phyloP scores from a whole-genome alignment of 1,284 basidiomycete genomes.

The Malassezia globosa region DNA sequence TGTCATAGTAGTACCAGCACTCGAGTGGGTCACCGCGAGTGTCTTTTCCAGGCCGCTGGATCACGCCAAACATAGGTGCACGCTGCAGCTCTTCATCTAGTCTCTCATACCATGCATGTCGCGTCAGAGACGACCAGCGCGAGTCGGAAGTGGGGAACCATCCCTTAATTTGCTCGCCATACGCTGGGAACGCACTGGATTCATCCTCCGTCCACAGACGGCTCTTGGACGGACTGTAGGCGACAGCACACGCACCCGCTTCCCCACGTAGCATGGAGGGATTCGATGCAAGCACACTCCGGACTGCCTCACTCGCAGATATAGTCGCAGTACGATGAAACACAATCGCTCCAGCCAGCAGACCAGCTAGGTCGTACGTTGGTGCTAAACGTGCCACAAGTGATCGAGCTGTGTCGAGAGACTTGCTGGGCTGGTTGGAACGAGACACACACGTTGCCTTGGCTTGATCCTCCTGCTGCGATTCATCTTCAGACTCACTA shows the following conservation, averaged over 20 bases:
- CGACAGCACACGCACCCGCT: conserved; percentile 28
- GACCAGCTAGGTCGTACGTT: conserved; percentile 41
- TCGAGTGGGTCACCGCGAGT: conserved; percentile 41
- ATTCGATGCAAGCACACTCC: conserved; percentile 34
- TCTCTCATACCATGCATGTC: conserved; percentile 41
- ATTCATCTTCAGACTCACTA: too few relatives aligned
- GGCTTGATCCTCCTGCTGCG: too few relatives aligned
- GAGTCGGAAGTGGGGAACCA: conserved; percentile 18
- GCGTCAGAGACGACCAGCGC: conserved; percentile 24
- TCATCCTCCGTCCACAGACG: conserved; percentile 8
- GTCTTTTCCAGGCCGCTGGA: conserved; percentile 42
- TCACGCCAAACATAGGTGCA: conserved; percentile 39
- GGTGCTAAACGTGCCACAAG: conserved; percentile 30
- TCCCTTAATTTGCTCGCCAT: conserved; percentile 25
- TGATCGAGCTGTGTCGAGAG: conserved; percentile 1
- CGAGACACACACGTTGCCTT: neutral
- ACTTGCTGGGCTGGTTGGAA: neutral
- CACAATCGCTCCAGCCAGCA: conserved; percentile 42
- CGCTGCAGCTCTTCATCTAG: conserved; percentile 34
- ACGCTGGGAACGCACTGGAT: conserved; percentile 13
- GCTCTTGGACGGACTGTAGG: conserved; percentile 26
- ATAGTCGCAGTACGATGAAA: conserved; percentile 47
- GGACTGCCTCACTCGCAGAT: conserved; percentile 36
- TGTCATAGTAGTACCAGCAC: conserved; percentile 45
- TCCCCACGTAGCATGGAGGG: conserved; percentile 39